Evolutionary conservation across 495 filamentous ascomycete genomes (phyloP), one percentile per base, ranked within the genome.

Genomic region (Aspergillus ostianus): DNA sequence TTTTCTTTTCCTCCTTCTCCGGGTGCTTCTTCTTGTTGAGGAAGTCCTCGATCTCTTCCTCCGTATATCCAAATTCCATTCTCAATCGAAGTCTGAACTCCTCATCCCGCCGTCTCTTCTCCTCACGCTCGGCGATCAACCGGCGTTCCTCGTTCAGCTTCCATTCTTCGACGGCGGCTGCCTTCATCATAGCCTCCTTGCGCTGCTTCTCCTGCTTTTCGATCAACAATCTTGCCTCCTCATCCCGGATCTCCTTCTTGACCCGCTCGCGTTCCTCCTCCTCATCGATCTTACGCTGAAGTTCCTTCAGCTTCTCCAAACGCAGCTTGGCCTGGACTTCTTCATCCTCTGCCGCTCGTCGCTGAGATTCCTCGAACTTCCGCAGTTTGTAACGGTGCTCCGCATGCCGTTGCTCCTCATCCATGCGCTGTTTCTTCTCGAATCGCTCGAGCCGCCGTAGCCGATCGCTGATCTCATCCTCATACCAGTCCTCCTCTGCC

Each of bases 1-100:
- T 75, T 53, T 75, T 75, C 8, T 74, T 66, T 3, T 69, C 59
- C 51, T 80, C 72, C 60, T 85, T 79, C 17, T 79, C 71, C 60
- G 86, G 77, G 47, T 77, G 73, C 71, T 87, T 84, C 58, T 75
- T 79, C 65, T 83, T 82, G 46, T 84, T 78, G 58, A 82, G 72
- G 29, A 84, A 83, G 41, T 79, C 75, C 44, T 83, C 83, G 56
- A 84, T 82, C 58, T 84, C 76, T 29, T 80, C 68, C 27, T 78
- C 76, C 19, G 59, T 64, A 48, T 73, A 76, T 12, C 78, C 78
- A 53, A 77, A 70, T 44, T 77, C 72, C 4, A 65, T 41, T 36
- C 65, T 64, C 52, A 81, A 63, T 29, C 72, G 65, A n/a, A 75
- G 71, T 6, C 62, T 72, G 63, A 82, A 82, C 46, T 79, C 76